These are phyloP conservation scores for Fusarium azukiicola DNA, from an alignment of 2,329 filamentous ascomycete species.

Conservation along the genomic window DNA sequence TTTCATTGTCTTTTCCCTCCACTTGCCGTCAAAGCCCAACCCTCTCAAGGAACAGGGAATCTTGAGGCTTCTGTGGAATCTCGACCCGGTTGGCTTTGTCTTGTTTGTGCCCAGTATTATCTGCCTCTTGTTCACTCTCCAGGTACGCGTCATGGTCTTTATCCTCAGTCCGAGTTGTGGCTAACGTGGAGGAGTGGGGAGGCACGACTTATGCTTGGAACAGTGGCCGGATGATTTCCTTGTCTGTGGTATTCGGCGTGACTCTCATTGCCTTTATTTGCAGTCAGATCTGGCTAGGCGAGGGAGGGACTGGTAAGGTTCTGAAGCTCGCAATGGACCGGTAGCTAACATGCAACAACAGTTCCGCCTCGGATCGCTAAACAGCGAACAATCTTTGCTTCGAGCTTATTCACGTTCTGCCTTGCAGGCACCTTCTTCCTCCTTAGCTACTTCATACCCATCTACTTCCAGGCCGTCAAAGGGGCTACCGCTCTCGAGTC, in stretches of 20 bases:
- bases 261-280: constrained; percentile 18
- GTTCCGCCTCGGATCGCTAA: constrained; percentile 14
- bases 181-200: constrained; percentile 11
- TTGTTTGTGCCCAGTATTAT: neutral
- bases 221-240: neutral
- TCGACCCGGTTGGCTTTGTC: neutral
- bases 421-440: constrained; percentile 11
- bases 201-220: constrained; percentile 13
- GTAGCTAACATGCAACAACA: neutral
- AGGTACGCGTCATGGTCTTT: neutral
- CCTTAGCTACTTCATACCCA: constrained; percentile 66
- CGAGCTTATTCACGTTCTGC: constrained; percentile 21
- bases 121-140: neutral
- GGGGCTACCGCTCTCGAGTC: constrained; percentile 50
- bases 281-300: constrained; percentile 18
- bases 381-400: constrained; percentile 14
- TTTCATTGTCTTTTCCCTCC: neutral
- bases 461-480: constrained; percentile 73
- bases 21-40: neutral
- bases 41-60: neutral
- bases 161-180: neutral
- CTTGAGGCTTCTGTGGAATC: neutral
- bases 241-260: constrained; percentile 15
- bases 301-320: constrained; percentile 11
- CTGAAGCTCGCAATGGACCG: accelerated